Evolutionary conservation across 2,329 filamentous ascomycete species (phyloP), one percentile per base, ranked within the genome.

Genomic region (Akanthomyces uredinophilus): DNA sequence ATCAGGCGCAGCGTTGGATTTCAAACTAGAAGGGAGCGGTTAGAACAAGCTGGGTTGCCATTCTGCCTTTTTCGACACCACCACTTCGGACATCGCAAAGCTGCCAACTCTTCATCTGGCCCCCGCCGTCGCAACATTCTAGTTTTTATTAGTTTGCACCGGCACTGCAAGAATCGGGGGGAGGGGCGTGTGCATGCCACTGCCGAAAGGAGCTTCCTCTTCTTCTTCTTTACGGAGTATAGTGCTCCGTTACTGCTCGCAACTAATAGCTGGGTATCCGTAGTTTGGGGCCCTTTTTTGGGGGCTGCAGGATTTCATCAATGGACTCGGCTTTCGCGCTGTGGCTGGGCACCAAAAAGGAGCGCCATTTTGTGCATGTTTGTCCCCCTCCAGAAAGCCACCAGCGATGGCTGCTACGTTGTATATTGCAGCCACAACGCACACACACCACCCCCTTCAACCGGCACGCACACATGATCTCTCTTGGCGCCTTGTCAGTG

Each of bases 401-500:
- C 41, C 39, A 43, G 18, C 44, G 52, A 55, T 55, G 22, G 52
- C 39, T 43, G 39, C 39, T 53, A 53, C 35, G 50, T 53, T 53
- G 32, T 41, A 53, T 24, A 27, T 47, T 47, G 49, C 49, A 24
- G 14, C 32, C 32, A 8, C 32, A 35, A 5, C 7, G 10, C 49
- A 7, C 18, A 4, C 37, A 55, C 18, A 18, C 37, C 37, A 35
- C 37, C 37, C 37, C 37, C 37, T 5, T 13, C 37, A 39, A 35
- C 53, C 43, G 44, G 53, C 39, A 22, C 53, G 50, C 55, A 41
- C 55, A 41, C 55, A 58, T 50, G 29, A 58, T 58, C 55, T 29
- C 20, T 39, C 41, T 50, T 27, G 27, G 20, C 13, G 41, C 44
- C 44, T 27, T 50, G 43, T 24, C 4, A 37, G 32, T 43, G 44